Evolutionary conservation across 495 filamentous ascomycete species (phyloP).

Genomic region (Pseudomonodictys pantanalensis): DNA sequence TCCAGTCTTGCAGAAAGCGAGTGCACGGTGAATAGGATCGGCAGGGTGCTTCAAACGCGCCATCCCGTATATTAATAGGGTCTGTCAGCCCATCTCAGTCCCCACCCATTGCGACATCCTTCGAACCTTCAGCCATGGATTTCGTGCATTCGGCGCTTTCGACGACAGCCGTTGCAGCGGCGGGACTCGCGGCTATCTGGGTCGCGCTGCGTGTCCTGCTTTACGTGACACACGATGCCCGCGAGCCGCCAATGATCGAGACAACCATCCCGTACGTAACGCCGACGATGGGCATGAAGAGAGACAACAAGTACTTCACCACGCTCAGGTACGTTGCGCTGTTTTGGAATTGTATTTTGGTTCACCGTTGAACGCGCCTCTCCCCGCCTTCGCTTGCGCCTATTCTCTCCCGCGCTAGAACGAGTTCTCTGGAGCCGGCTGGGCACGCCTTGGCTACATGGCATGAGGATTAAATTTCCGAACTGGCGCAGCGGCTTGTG

Average conservation of each 20-base stretch:
- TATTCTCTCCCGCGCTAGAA: too few species aligned
- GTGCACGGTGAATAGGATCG: too few species aligned
- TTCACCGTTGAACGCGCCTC: background rate
- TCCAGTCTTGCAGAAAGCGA: too few species aligned
- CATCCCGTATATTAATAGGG: too few species aligned
- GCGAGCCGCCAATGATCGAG: background rate
- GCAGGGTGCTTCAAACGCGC: too few species aligned
- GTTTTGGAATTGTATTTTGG: background rate
- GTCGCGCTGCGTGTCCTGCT: background rate
- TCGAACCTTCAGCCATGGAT: too few species aligned
- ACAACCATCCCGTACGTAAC: background rate
- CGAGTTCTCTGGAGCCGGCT: too few species aligned
- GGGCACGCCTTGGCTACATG: too few species aligned
- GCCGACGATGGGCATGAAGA: background rate
- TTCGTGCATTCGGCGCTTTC: background rate
- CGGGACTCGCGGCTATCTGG: background rate
- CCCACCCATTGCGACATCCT: too few species aligned
- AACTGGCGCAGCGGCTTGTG: too few species aligned
- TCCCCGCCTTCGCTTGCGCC: background rate
- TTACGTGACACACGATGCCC: background rate
- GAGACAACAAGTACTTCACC: conserved; percentile 1
- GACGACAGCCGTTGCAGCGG: background rate
- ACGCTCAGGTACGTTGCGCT: background rate
- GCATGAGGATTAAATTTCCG: too few species aligned
- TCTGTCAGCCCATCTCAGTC: too few species aligned